These are phyloP conservation scores for Fusarium illudens DNA, from an alignment of 2,329 filamentous ascomycete species.

Conservation along the genomic window DNA sequence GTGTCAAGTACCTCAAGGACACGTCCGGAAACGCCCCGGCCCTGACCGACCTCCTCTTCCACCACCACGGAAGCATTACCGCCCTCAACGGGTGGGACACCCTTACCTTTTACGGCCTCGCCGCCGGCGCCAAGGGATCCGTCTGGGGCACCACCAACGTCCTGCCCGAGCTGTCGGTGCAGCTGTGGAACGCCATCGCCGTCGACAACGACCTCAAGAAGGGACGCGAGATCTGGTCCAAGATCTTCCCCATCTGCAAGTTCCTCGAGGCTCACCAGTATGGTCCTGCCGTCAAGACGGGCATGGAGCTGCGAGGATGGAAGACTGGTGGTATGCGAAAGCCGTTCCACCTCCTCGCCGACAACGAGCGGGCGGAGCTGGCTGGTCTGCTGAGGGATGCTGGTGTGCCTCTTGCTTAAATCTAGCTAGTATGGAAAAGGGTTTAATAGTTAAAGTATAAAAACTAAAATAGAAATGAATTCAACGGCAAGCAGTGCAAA, in stretches of 20 bases:
- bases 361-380: conserved; percentile 46
- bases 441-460: conserved; percentile 5
- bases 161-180: conserved; percentile 57
- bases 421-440: neutral
- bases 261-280: conserved; percentile 60
- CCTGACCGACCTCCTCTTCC: conserved; percentile 59
- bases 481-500: neutral
- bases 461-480: conserved; percentile 9
- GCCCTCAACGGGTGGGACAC: conserved; percentile 64
- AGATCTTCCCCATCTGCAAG: conserved; percentile 60
- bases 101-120: conserved; percentile 61
- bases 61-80: conserved; percentile 50
- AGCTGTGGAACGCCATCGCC: conserved; percentile 56
- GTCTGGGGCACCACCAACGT: conserved; percentile 62
- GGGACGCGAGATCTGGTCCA: conserved; percentile 57
- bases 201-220: conserved; percentile 50
- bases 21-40: conserved; percentile 61
- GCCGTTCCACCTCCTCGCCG: conserved; percentile 53
- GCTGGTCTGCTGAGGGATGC: conserved; percentile 49
- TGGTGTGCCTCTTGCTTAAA: conserved; percentile 43
- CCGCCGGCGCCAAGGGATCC: conserved; percentile 58
- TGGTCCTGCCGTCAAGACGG: conserved; percentile 57
- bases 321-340: conserved; percentile 58
- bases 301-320: conserved; percentile 56
- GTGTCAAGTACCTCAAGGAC: conserved; percentile 61